Evolutionary conservation across 345 rosid species (phyloP).

Genomic region (Euphorbia pulcherrima): DNA sequence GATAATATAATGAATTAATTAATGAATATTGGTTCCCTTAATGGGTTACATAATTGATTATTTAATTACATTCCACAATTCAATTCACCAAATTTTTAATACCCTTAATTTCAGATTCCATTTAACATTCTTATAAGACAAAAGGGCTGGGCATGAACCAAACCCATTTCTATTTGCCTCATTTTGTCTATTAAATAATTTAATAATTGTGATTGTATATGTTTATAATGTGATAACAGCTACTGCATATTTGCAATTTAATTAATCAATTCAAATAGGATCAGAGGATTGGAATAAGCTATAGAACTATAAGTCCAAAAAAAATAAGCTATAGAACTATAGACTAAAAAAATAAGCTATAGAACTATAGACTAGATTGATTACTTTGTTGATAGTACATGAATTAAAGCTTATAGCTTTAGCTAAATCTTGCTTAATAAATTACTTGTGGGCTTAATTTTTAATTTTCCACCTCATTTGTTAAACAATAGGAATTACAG

Average conservation of each 20-base stretch:
- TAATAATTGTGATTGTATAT: neutral
- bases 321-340: no score
- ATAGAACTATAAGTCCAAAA: no score
- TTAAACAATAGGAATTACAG: no score
- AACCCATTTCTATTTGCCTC: slow-evolving; percentile 45
- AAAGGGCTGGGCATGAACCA: slow-evolving; percentile 42
- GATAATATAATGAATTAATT: slow-evolving; percentile 49
- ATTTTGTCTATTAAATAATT: no score
- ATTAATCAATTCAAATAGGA: neutral
- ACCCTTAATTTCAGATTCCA: slow-evolving; percentile 41
- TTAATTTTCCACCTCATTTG: no score
- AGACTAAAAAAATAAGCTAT: no score
- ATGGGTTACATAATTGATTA: slow-evolving; percentile 70
- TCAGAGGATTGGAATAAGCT: neutral
- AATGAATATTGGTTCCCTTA: slow-evolving; percentile 56
- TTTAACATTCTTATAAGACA: slow-evolving; percentile 50
- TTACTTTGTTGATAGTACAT: no score
- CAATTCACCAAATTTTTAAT: slow-evolving; percentile 24
- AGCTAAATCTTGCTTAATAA: neutral
- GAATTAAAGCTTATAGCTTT: neutral
- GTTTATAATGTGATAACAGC: slow-evolving; percentile 3
- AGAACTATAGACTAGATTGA: neutral
- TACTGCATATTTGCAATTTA: neutral
- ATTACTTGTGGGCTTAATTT: no score
- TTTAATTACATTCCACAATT: slow-evolving; percentile 20